Evolutionary conservation across 163 green algal species (phyloP), one percentile per base, ranked within the genome.

Genomic region (Smithsoniella earleae): DNA sequence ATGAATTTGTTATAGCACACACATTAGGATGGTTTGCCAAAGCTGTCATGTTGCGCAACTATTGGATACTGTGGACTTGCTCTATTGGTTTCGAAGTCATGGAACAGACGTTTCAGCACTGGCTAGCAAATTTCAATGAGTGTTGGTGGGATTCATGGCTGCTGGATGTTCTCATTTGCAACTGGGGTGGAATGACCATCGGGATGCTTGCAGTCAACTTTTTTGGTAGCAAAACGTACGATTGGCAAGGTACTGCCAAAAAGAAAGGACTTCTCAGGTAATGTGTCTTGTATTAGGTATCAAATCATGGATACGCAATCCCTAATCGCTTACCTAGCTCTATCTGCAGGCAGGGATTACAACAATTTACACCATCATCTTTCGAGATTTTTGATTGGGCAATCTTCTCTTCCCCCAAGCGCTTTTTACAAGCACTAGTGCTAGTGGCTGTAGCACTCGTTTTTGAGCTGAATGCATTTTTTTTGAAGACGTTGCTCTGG

Each of bases 121-220:
- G 89, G 85, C 81, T 97, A 46, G 90, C 89, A 64, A 97, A 97
- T 80, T 97, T 97, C 84, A 96, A 96, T 76, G 92, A 97, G 84
- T 97, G 92, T 80, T 97, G 92, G 92, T 96, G 91, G 88, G 91
- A 96, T 80, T 86, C 73, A 66, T 95, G 92, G 89, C 78, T 97
- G 25, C 82, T 97, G 75, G 92, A 97, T 74, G 86, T 97, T 16
- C 62, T 82, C 1, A 65, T 95, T 5, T 97, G 92, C 87, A 97
- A 97, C 78, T 79, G 77, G 20, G 45, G 73, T 74, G 85, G 86
- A 27, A 89, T 89, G 2, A 66, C 78, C n/a, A 55, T 84, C 16
- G 90, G 90, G 18, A 93, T 96, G 88, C 80, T 76, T 78, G 90
- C 84, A 0, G 88, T 96, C 22, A 63, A 66, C 4, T 92, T 79